A percentile compares a stretch with the other conserved stretches of the same genome.
phyloP scores from a whole-genome alignment of 129 eudicot species.

The Saussurea involucrata region DNA sequence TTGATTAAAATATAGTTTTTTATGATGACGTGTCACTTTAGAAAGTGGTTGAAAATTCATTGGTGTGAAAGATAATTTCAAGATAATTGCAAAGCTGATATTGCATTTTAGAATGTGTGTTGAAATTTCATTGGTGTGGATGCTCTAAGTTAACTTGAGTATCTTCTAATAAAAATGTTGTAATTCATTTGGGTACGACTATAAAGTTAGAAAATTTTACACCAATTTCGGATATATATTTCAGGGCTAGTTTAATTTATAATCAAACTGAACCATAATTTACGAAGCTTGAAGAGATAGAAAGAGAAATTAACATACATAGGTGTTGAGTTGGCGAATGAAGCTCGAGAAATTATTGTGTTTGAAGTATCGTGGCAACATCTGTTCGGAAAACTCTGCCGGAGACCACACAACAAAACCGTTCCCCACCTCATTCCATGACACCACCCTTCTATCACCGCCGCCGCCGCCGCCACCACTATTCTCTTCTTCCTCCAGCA shows the following conservation, averaged over 20 bases:
- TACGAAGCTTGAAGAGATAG: background rate
- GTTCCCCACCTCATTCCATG: conserved; percentile 44
- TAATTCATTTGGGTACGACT: background rate
- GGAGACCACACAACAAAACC: conserved; percentile 60
- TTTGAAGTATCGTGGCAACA: conserved; percentile 57
- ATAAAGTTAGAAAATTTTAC: background rate
- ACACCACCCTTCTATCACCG: conserved; percentile 25
- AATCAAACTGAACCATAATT: background rate
- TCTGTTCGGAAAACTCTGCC: conserved; percentile 44
- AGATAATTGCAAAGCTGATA: too few relatives aligned
- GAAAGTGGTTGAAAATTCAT: too few relatives aligned
- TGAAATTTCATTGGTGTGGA: too few relatives aligned
- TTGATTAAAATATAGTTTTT: too few relatives aligned
- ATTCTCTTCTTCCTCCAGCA: conserved; percentile 35
- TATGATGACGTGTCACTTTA: too few relatives aligned
- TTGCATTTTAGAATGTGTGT: too few relatives aligned
- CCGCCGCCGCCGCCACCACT: conserved; percentile 5
- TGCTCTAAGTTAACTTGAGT: too few relatives aligned
- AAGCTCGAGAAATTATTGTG: conserved; percentile 62
- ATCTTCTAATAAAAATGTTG: background rate
- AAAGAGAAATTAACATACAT: conserved; percentile 31
- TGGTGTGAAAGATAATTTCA: too few relatives aligned
- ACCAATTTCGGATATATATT: background rate
- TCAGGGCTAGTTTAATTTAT: background rate
- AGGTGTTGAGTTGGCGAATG: conserved; percentile 59